Percentiles rank a stretch among this genome's conserved stretches.
These are phyloP conservation scores for Ceratocystis eucalypticola DNA, from an alignment of 2,329 filamentous ascomycete species.

Conservation along the genomic window DNA sequence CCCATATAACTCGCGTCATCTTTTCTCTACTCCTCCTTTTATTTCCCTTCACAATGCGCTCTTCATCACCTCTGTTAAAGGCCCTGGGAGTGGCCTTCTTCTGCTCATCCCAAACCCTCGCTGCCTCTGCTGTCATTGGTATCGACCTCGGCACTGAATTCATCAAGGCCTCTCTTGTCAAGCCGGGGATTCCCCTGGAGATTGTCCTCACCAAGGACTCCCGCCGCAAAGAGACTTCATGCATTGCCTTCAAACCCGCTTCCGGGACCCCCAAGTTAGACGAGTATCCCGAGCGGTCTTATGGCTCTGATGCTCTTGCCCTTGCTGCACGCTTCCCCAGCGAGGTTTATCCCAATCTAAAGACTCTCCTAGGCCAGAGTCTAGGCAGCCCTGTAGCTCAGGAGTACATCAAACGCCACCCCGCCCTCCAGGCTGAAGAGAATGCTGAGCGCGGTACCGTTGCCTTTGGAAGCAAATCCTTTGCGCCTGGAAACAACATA, in stretches of 20 bases:
- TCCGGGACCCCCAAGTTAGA: constrained; percentile 50
- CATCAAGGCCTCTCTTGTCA: constrained; percentile 90
- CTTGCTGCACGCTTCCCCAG: constrained; percentile 76
- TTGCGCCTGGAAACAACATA: constrained; percentile 45
- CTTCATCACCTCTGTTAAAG: constrained; percentile 19
- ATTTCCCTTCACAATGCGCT: constrained; percentile 26
- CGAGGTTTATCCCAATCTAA: constrained; percentile 91
- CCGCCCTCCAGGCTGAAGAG: constrained; percentile 46
- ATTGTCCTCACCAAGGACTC: constrained; percentile 98
- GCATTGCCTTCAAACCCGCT: constrained; percentile 86
- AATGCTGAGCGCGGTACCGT: constrained; percentile 52
- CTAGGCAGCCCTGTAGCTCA: constrained; percentile 47
- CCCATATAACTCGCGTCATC: neutral
- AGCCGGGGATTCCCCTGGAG: constrained; percentile 91
- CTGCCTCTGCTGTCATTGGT: constrained; percentile 64
- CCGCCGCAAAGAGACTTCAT: constrained; percentile 83
- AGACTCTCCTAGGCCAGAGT: constrained; percentile 69
- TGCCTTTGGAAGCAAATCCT: constrained; percentile 67
- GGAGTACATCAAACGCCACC: constrained; percentile 63
- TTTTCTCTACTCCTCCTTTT: constrained; percentile 26
- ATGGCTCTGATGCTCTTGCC: constrained; percentile 82
- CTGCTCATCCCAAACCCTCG: constrained; percentile 37
- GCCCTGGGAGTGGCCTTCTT: constrained; percentile 26
- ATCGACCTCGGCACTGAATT: constrained; percentile 93
- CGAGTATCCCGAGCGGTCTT: constrained; percentile 73